Base-by-base conservation (phyloP, 73 alveolate genomes). In the Symbiodinium natans region DNA sequence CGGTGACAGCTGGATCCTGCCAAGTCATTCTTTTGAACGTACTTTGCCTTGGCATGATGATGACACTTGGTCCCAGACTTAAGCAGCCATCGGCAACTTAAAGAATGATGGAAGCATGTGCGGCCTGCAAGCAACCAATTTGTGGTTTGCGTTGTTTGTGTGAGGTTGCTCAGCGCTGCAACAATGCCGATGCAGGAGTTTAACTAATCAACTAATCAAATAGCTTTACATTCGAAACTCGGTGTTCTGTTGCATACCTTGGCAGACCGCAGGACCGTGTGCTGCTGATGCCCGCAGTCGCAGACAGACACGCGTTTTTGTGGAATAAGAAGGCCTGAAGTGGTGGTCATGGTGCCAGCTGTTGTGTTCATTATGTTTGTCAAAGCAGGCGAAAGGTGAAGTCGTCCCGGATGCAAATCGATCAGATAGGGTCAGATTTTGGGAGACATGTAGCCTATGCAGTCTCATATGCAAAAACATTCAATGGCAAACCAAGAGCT, bases 41-140 rank as follows among this genome's bases (percentile, higher is more conserved):
- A 90, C 88, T 34, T n/a, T 90, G 56, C 96, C 75, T 0, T 88
- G 95, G 95, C 86, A 88, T 63, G 96, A 90, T 71, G 95, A 88
- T 40, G 96, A 90, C 2, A 21, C 88, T 31, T 90, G 96, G 96
- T 40, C 13, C 5, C 77, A 63, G 13, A 27, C 77, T 27, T 34
- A 63, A 34, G 1, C 17, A 3, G 68, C n/a, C n/a, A n/a, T n/a
- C n/a, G n/a, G n/a, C n/a, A n/a, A n/a, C n/a, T n/a, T n/a, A n/a
- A n/a, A n/a, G n/a, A n/a, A n/a, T n/a, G n/a, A n/a, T n/a, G n/a
- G n/a, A n/a, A n/a, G n/a, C n/a, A n/a, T n/a, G n/a, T n/a, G n/a
- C n/a, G n/a, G n/a, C n/a, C 36, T 27, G 15, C 77, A 63, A 2
- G 10, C 40, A 17, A 3, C 68, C 25, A 27, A 7, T 27, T 52